Conservation (phyloP, 2,329 filamentous ascomycete genomes). For the Aureobasidium zeae region DNA sequence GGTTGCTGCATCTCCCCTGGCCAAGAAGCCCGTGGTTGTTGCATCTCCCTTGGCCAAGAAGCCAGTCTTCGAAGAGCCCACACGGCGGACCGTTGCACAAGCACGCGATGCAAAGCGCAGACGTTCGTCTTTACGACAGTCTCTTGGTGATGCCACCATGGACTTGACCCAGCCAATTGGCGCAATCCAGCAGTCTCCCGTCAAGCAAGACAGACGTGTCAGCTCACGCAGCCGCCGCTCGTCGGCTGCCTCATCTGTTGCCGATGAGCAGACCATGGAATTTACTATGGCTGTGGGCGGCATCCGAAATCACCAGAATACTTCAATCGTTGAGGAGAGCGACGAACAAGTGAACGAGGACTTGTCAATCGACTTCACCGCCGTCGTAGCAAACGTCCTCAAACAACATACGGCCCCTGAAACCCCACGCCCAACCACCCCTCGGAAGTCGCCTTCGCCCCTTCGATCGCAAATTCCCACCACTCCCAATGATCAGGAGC, state of each 20-base stretch:
- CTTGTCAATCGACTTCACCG: slow-evolving; percentile 46
- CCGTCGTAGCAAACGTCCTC: slow-evolving; percentile 38
- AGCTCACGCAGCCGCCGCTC: slow-evolving; percentile 30
- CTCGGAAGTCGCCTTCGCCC: slow-evolving; percentile 38
- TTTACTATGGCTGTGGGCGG: slow-evolving; percentile 47
- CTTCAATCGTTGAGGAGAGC: slow-evolving; percentile 21
- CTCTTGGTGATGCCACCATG: slow-evolving; percentile 35
- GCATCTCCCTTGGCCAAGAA: slow-evolving; percentile 24
- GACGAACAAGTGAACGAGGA: slow-evolving; percentile 35
- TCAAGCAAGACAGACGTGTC: slow-evolving; percentile 22
- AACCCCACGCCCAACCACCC: slow-evolving; percentile 23
- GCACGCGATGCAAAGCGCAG: slow-evolving; percentile 32
- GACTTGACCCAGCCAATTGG: slow-evolving; percentile 33
- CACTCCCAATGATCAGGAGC: slow-evolving; percentile 49
- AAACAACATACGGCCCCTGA: slow-evolving; percentile 20
- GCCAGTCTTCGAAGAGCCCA: slow-evolving; percentile 25
- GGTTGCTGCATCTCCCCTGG: too few species aligned
- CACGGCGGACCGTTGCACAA: slow-evolving; percentile 21
- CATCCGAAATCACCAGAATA: slow-evolving; percentile 18
- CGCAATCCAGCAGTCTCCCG: slow-evolving; percentile 25
- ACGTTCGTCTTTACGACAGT: slow-evolving; percentile 29
- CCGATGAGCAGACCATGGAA: slow-evolving; percentile 46
- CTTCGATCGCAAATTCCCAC: slow-evolving; percentile 36
- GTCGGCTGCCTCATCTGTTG: slow-evolving; percentile 27
- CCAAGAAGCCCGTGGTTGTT: too few species aligned